Conservation (phyloP, 2,329 filamentous ascomycete species). For the Colletotrichum scovillei region DNA sequence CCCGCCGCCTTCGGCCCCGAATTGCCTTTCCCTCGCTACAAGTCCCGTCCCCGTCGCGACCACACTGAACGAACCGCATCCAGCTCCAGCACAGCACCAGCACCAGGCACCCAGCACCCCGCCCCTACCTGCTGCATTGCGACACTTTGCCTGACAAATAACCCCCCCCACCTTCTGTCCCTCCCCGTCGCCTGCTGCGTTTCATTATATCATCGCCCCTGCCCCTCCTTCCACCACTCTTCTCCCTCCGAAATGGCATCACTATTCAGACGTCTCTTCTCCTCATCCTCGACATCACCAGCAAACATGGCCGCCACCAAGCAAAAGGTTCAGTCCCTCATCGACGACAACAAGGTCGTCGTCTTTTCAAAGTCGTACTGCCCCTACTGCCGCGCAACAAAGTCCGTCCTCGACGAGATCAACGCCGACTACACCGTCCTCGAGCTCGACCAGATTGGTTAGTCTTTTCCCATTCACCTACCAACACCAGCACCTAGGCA, state of each 20-base stretch:
- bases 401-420: slow-evolving; percentile 76
- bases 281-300: slow-evolving; percentile 58
- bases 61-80: not conserved
- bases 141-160: slow-evolving; percentile 11
- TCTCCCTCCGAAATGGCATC: slow-evolving; percentile 66
- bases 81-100: not conserved
- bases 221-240: not conserved
- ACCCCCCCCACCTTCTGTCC: not conserved
- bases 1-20: slow-evolving; percentile 1
- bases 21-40: not conserved
- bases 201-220: slow-evolving; percentile 18
- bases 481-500: not conserved
- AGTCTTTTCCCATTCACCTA: too few relatives aligned
- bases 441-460: slow-evolving; percentile 83
- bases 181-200: not conserved
- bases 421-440: slow-evolving; percentile 79
- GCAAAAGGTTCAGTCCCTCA: slow-evolving; percentile 85
- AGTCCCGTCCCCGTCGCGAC: not conserved
- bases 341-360: slow-evolving; percentile 89
- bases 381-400: slow-evolving; percentile 88
- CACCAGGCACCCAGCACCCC: not conserved
- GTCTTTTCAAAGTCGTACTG: slow-evolving; percentile 99
- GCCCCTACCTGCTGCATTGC: not conserved
- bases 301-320: slow-evolving; percentile 85
- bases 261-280: slow-evolving; percentile 76